These are phyloP conservation scores for Cryphonectria japonica DNA, from an alignment of 2,329 filamentous ascomycete species.

Conservation along the genomic window DNA sequence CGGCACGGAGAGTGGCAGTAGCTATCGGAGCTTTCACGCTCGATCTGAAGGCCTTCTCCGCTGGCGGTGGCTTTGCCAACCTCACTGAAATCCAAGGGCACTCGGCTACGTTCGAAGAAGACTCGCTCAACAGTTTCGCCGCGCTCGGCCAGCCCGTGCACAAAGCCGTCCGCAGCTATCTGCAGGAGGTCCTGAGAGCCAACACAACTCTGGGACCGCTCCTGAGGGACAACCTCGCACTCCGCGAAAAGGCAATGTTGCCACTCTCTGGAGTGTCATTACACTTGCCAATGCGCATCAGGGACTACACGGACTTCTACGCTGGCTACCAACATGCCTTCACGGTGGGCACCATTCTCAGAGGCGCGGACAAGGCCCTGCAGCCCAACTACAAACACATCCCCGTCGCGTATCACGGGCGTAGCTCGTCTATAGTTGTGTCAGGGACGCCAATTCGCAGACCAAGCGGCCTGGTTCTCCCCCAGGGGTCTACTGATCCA, in stretches of 20 bases:
- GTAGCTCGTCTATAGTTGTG: constrained; percentile 74
- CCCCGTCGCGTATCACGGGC: constrained; percentile 80
- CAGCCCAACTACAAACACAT: constrained; percentile 83
- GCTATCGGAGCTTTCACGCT: constrained; percentile 75
- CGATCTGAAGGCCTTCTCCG: constrained; percentile 67
- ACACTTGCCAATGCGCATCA: constrained; percentile 76
- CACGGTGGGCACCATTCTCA: constrained; percentile 70
- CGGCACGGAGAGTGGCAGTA: constrained; percentile 65
- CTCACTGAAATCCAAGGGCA: constrained; percentile 27
- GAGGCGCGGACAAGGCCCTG: constrained; percentile 74
- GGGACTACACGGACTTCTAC: constrained; percentile 87
- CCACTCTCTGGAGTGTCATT: constrained; percentile 55
- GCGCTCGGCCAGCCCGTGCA: constrained; percentile 72
- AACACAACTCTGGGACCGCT: constrained; percentile 48
- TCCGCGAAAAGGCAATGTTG: constrained; percentile 39
- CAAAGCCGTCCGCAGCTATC: constrained; percentile 68
- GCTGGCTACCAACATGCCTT: constrained; percentile 79
- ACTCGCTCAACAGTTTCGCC: constrained; percentile 72
- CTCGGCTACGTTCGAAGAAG: constrained; percentile 40
- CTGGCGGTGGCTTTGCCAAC: constrained; percentile 43
- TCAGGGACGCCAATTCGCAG: constrained; percentile 74
- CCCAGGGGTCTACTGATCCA: constrained; percentile 50
- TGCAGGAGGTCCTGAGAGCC: constrained; percentile 63
- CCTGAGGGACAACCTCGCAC: constrained; percentile 43
- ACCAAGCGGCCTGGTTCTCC: constrained; percentile 73